Conservation (phyloP, 192 early-diverging fungal genomes). For the Entomortierella parvispora region DNA sequence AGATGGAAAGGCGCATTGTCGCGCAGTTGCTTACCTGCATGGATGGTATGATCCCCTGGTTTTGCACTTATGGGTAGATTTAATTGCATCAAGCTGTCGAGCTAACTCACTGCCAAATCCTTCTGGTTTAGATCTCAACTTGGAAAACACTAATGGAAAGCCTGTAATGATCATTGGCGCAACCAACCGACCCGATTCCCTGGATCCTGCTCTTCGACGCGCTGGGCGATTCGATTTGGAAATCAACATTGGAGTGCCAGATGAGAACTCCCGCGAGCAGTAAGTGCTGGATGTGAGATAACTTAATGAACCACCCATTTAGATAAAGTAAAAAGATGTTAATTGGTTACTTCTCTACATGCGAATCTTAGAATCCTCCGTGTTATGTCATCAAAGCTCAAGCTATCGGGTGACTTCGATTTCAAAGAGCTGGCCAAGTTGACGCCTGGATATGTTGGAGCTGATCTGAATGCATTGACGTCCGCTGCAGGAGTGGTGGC, state of each 20-base stretch:
- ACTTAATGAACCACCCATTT: background rate
- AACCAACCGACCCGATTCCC: constrained; percentile 97
- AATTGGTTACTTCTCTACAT: background rate
- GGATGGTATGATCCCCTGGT: constrained; percentile 75
- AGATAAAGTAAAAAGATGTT: background rate
- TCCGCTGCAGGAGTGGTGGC: constrained; percentile 93
- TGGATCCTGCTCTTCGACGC: constrained; percentile 94
- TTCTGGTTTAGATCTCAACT: constrained; percentile 72
- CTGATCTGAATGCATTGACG: constrained; percentile 93
- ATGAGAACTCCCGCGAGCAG: constrained; percentile 86
- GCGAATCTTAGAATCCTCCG: constrained; percentile 69
- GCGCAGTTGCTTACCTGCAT: constrained; percentile 96
- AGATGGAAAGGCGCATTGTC: constrained; percentile 97
- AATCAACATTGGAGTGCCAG: constrained; percentile 97
- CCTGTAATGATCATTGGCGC: constrained; percentile 99
- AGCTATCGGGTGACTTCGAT: constrained; percentile 86
- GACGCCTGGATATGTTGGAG: constrained; percentile 98
- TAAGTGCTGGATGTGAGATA: constrained; percentile 49
- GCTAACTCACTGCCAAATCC: too few relatives aligned
- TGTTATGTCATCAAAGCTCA: constrained; percentile 81
- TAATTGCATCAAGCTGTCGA: too few relatives aligned
- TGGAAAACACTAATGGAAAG: constrained; percentile 88
- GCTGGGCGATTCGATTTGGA: constrained; percentile 97
- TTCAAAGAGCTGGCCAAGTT: constrained; percentile 82
- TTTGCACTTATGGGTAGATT: too few relatives aligned